Percentiles rank a stretch among this genome's conserved stretches.
phyloP scores from a whole-genome alignment of 441 rosid species.

The Erodium moschatum region DNA sequence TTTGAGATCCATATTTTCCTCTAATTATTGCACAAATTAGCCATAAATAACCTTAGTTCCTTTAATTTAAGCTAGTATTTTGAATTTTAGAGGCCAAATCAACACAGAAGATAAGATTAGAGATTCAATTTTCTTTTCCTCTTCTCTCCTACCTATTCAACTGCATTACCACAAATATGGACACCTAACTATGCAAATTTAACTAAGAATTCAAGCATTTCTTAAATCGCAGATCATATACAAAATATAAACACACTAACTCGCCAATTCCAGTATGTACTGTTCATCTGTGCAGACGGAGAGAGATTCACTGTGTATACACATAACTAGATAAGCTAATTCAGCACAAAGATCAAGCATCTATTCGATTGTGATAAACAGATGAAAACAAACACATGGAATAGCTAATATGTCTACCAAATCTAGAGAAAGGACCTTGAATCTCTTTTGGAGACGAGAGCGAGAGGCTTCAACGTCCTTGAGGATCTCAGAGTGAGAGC shows the following conservation, averaged over 20 bases:
- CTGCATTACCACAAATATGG: not conserved
- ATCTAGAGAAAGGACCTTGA: slow-evolving; percentile 28
- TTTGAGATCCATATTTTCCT: not conserved
- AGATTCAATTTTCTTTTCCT: not conserved
- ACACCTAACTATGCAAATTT: not conserved
- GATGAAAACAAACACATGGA: not conserved
- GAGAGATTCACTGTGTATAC: not conserved
- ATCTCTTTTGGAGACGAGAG: slow-evolving; percentile 44
- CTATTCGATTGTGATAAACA: not conserved
- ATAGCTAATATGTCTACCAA: not conserved
- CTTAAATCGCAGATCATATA: not conserved
- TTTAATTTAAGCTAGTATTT: not conserved
- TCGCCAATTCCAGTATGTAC: not conserved
- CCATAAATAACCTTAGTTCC: not conserved
- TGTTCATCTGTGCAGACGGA: not conserved
- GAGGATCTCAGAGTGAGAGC: slow-evolving; percentile 44
- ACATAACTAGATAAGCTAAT: not conserved
- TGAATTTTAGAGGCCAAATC: not conserved
- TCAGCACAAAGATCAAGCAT: not conserved
- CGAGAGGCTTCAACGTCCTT: slow-evolving; percentile 43
- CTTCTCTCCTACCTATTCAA: not conserved
- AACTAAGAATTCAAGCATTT: not conserved
- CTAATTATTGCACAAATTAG: not conserved
- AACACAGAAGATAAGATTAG: not conserved
- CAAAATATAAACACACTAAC: not conserved